phyloP scores from a whole-genome alignment of 129 eudicot species.

The Chrysanthemum makinoi region DNA sequence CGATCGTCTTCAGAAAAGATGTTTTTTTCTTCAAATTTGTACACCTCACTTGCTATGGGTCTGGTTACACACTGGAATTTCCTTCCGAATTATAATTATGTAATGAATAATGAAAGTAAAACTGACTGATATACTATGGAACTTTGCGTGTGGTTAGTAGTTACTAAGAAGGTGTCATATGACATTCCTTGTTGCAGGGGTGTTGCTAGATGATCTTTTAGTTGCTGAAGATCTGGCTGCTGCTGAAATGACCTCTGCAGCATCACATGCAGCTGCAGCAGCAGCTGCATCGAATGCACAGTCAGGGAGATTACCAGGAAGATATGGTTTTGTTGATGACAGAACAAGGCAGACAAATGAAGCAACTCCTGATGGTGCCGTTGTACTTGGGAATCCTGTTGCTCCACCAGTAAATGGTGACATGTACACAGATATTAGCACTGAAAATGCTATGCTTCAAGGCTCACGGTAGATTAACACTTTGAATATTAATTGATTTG shows the following conservation, averaged over 20 bases:
- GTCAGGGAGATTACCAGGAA: slow-evolving; percentile 57
- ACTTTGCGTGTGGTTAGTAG: not conserved
- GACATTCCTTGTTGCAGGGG: slow-evolving; percentile 47
- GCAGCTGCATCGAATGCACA: slow-evolving; percentile 73
- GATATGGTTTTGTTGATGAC: slow-evolving; percentile 77
- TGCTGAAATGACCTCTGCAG: slow-evolving; percentile 81
- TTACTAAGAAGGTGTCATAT: not conserved
- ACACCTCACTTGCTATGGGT: too few species aligned
- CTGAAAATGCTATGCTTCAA: slow-evolving; percentile 80
- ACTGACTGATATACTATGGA: not conserved
- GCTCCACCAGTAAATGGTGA: slow-evolving; percentile 95
- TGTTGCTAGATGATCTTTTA: slow-evolving; percentile 85
- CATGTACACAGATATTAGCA: slow-evolving; percentile 80
- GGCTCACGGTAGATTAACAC: slow-evolving; percentile 59
- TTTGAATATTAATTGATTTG: not conserved
- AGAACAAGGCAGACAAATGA: slow-evolving; percentile 54
- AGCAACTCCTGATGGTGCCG: slow-evolving; percentile 66
- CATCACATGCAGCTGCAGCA: slow-evolving; percentile 88
- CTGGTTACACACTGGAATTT: not conserved
- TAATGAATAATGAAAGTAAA: not conserved
- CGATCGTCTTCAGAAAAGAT: not conserved
- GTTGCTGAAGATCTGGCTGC: slow-evolving; percentile 96
- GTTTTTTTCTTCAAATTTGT: too few species aligned
- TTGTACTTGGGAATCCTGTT: slow-evolving; percentile 88
- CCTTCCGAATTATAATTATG: not conserved